These are phyloP conservation scores for Penicillium sumatraense DNA, from an alignment of 2,329 filamentous ascomycete genomes.

Conservation along the genomic window DNA sequence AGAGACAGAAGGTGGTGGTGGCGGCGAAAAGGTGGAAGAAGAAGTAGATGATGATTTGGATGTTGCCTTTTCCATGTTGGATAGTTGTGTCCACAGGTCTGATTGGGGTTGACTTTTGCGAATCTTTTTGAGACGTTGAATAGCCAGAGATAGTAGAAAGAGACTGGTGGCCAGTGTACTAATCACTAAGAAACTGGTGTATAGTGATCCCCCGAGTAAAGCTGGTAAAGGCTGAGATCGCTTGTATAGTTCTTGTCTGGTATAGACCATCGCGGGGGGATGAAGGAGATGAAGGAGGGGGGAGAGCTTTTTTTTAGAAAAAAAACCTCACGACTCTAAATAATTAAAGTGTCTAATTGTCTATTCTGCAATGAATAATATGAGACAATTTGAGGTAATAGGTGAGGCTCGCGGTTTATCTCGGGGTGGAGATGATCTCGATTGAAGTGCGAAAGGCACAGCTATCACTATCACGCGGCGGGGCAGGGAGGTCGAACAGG, in stretches of 20 bases:
- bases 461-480: neutral
- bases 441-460: neutral
- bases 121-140: conserved; percentile 3
- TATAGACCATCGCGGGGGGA: conserved; percentile 7
- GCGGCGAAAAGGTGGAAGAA: neutral
- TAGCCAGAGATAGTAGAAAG: neutral
- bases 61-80: conserved; percentile 19
- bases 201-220: neutral
- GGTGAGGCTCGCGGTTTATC: neutral
- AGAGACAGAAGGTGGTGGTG: conserved; percentile 9
- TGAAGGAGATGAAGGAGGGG: neutral
- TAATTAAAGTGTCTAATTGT: neutral
- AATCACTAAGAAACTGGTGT: neutral
- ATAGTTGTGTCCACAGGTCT: conserved; percentile 3
- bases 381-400: too few species aligned
- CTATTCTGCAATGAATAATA: neutral
- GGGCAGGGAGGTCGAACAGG: neutral
- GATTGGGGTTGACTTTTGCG: neutral
- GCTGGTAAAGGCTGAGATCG: neutral
- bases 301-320: too few species aligned
- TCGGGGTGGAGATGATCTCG: neutral
- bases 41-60: conserved; percentile 1
- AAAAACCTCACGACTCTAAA: neutral
- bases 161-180: neutral
- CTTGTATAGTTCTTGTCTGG: neutral